A percentile compares a stretch with the other conserved stretches of the same genome.
Conservation (phyloP, 768 basidiomycete species). For the Termitomyces sp. region DNA sequence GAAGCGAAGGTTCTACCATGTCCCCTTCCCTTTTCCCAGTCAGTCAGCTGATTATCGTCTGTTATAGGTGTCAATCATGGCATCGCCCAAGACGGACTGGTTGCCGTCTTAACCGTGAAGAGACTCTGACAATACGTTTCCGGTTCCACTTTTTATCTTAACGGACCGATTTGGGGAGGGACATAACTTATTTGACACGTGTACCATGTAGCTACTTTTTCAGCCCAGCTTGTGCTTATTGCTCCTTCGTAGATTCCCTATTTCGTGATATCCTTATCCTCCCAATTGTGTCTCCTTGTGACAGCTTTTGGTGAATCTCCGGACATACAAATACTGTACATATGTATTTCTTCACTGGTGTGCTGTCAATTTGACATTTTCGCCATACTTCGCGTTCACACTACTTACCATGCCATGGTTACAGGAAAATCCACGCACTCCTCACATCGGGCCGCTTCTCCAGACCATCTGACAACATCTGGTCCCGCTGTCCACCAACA, state of each 20-base stretch:
- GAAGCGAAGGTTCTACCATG: slow-evolving; percentile 50
- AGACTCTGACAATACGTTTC: not conserved
- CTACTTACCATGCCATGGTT: not conserved
- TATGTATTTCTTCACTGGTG: not conserved
- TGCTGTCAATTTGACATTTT: not conserved
- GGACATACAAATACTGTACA: not conserved
- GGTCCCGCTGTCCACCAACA: not conserved
- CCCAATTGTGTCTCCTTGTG: not conserved
- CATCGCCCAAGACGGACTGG: slow-evolving; percentile 74
- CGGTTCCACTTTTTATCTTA: not conserved
- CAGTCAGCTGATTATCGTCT: not conserved
- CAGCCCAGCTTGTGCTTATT: slow-evolving; percentile 1
- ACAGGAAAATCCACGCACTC: not conserved
- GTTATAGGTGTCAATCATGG: slow-evolving; percentile 70
- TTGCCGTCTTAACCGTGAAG: slow-evolving; percentile 71
- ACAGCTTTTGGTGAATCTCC: not conserved
- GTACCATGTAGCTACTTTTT: slow-evolving; percentile 1
- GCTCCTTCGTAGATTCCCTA: not conserved
- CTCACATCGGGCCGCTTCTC: not conserved
- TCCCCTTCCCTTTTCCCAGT: not conserved
- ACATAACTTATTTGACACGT: slow-evolving; percentile 7
- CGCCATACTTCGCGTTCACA: not conserved
- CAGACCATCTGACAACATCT: slow-evolving; percentile 7
- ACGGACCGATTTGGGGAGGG: not conserved
- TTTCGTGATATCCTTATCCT: not conserved